Base-by-base conservation (phyloP, 345 rosid genomes). In the Pistacia integerrima region DNA sequence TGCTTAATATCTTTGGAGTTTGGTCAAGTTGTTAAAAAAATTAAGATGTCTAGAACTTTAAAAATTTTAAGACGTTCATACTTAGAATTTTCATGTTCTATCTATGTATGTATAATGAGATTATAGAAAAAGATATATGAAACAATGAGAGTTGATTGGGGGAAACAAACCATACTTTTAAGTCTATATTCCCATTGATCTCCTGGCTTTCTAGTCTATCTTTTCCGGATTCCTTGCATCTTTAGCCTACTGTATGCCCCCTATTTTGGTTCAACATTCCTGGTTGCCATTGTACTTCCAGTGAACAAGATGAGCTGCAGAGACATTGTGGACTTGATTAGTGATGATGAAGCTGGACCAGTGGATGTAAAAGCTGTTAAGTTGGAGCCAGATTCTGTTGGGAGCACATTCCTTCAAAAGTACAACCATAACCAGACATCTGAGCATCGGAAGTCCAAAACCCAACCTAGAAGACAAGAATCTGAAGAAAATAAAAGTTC, bases 401-500 rank as follows among this genome's bases (percentile, higher is more conserved):
- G 65, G 62, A 72, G 71, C 74, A 66, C 25, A 59, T 30, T 59
- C 20, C 69, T 64, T 58, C 81, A 61, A 13, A 60, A 17, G 55
- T 51, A 51, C 25, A n/a, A 55, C 76, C 66, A 58, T 56, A 76
- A 67, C 68, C 69, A 44, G 51, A 17, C 55, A 54, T 60, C 55
- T 7, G 36, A 76, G 73, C 73, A 58, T 76, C 64, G 60, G 58
- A 85, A 67, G 76, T 82, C 81, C 54, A 68, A 68, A 55, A 78
- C 44, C 38, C 73, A 66, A 69, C 54, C 57, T 51, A 74, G 77
- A 76, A 78, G 79, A 80, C 89, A 84, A 76, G 89, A 84, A 22
- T 82, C 80, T 52, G 93, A 84, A 82, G 97, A 86, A 75, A 89
- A 84, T 81, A 82, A 82, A 82, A 85, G 85, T 76, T 89, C 86